A percentile compares a stretch with the other conserved stretches of the same genome.
These are phyloP conservation scores for Eucalyptus microcorys DNA, from an alignment of 345 rosid species.

Conservation along the genomic window DNA sequence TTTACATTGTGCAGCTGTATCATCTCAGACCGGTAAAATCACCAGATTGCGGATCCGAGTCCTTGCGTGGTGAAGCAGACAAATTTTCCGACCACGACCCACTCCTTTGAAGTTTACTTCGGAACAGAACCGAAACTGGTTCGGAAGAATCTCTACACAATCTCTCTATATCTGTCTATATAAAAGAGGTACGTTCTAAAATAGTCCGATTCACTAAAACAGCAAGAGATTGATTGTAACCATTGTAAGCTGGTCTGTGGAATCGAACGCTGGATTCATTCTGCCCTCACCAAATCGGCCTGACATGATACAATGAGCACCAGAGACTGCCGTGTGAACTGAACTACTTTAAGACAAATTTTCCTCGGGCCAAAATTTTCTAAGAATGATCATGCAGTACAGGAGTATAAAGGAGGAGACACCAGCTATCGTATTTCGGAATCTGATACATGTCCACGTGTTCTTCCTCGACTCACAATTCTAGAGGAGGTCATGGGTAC, in stretches of 20 bases:
- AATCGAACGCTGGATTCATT: not conserved
- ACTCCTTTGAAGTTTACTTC: too few relatives aligned
- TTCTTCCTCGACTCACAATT: constrained; percentile 3
- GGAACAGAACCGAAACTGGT: not conserved
- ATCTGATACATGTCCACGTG: constrained; percentile 16
- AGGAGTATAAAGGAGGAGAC: not conserved
- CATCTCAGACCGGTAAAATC: not conserved
- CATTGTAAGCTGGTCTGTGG: not conserved
- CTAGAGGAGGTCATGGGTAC: not conserved
- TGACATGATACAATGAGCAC: not conserved
- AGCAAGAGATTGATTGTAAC: not conserved
- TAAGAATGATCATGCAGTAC: not conserved
- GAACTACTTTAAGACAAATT: not conserved
- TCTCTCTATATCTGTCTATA: not conserved
- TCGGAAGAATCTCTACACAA: not conserved
- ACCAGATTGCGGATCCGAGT: not conserved
- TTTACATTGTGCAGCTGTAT: not conserved
- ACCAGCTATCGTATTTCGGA: constrained; percentile 1
- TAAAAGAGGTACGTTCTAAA: not conserved
- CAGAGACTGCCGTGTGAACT: not conserved
- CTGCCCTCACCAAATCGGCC: not conserved
- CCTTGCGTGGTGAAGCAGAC: not conserved
- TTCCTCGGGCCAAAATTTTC: not conserved
- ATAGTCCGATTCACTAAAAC: not conserved
- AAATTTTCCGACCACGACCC: not conserved